Percentiles rank a stretch among this genome's conserved stretches.
Conservation (phyloP, 108 stramenopile genomes). For the Cyclotella choctawhatcheeana region DNA sequence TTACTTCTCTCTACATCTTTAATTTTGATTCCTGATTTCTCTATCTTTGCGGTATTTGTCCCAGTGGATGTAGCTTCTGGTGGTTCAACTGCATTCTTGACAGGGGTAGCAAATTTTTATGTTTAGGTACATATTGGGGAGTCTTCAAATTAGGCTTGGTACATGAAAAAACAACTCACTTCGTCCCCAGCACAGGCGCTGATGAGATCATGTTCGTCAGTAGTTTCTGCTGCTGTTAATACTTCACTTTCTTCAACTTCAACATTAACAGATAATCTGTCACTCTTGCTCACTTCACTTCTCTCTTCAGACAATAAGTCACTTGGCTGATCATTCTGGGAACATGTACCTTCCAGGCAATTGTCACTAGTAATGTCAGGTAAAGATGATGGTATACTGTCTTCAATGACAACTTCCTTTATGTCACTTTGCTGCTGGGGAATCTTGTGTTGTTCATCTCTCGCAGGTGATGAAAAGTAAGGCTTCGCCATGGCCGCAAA, state of each 20-base stretch:
- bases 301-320: background rate
- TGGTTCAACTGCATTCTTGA: background rate
- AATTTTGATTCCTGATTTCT: background rate
- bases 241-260: background rate
- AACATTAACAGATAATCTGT: too few relatives aligned
- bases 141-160: constrained; percentile 9
- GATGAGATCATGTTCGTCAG: background rate
- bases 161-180: constrained; percentile 33
- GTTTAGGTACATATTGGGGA: background rate
- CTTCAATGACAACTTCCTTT: background rate
- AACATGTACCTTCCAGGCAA: background rate
- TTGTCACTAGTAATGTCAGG: background rate
- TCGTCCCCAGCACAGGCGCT: constrained; percentile 14
- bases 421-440: background rate
- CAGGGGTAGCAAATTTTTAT: background rate
- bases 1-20: background rate
- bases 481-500: constrained; percentile 30
- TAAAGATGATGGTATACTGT: background rate
- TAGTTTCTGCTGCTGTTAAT: background rate
- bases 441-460: background rate
- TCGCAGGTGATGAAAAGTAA: constrained; percentile 6
- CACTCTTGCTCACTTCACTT: background rate
- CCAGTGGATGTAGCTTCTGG: background rate
- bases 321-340: background rate
- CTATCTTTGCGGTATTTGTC: background rate